These are phyloP conservation scores for Polygonum aviculare DNA, from an alignment of 148 eudicot genomes.

Conservation along the genomic window DNA sequence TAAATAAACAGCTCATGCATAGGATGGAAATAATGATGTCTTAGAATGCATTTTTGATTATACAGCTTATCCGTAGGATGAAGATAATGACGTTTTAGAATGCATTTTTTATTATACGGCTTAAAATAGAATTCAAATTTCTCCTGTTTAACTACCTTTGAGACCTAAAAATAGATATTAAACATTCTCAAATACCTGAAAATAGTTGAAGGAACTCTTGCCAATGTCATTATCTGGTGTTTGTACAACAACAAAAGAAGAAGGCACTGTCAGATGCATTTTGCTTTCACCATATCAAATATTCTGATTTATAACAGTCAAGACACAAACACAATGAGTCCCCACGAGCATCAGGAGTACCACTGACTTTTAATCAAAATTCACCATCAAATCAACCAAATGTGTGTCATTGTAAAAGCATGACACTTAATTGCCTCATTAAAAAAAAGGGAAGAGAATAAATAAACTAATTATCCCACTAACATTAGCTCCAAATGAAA, in stretches of 20 bases:
- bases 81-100: neutral
- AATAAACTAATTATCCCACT: neutral
- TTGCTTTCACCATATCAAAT: neutral
- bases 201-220: conserved; percentile 84
- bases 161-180: neutral
- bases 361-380: neutral
- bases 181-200: conserved; percentile 43
- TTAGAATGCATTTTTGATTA: too few species aligned
- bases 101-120: neutral
- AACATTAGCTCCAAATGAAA: neutral
- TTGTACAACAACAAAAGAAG: conserved; percentile 26
- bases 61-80: neutral
- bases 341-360: neutral
- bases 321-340: neutral
- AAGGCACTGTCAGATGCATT: neutral
- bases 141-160: neutral
- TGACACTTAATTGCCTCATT: neutral
- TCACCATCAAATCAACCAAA: neutral
- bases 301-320: too few species aligned
- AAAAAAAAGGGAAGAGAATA: neutral
- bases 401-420: neutral
- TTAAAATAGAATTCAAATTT: neutral
- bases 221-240: conserved; percentile 94
- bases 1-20: too few species aligned
- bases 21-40: too few species aligned